phyloP scores from a whole-genome alignment of 2,329 filamentous ascomycete genomes.

The Epichloe coenophiala region DNA sequence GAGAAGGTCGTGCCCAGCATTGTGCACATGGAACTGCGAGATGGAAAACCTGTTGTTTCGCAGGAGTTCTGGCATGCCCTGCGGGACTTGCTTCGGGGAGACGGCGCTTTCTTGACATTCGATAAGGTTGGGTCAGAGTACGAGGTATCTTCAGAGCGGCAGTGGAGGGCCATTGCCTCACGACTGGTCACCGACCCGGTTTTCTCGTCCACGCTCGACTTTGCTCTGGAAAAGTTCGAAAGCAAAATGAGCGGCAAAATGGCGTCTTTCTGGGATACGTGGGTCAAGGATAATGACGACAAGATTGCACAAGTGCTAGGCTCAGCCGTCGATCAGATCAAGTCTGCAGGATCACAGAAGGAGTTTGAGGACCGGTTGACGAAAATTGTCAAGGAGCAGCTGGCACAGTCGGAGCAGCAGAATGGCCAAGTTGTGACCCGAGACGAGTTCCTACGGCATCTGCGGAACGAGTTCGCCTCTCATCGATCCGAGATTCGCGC shows the following conservation, averaged over 20 bases:
- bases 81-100: constrained; percentile 35
- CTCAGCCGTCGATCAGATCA: constrained; percentile 21
- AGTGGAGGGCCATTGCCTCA: constrained; percentile 32
- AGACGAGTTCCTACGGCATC: constrained; percentile 33
- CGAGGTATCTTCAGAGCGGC: constrained; percentile 28
- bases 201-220: constrained; percentile 16
- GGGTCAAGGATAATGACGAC: constrained; percentile 36
- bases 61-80: constrained; percentile 57
- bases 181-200: constrained; percentile 24
- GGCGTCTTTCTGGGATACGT: constrained; percentile 34
- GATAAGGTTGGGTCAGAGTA: constrained; percentile 25
- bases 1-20: constrained; percentile 38
- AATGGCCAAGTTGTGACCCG: constrained; percentile 29
- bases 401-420: constrained; percentile 12
- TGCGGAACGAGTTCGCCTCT: constrained; percentile 25
- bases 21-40: constrained; percentile 38
- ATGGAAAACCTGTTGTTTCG: constrained; percentile 40
- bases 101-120: constrained; percentile 33
- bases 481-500: constrained; percentile 26
- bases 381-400: constrained; percentile 24
- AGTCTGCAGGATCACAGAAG: constrained; percentile 18
- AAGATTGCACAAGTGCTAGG: constrained; percentile 20
- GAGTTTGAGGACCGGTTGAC: constrained; percentile 23
- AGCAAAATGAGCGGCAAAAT: constrained; percentile 17
- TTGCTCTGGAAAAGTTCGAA: constrained; percentile 13